Base-by-base conservation (phyloP, 2,329 filamentous ascomycete genomes). In the Paramyrothecium roridum region DNA sequence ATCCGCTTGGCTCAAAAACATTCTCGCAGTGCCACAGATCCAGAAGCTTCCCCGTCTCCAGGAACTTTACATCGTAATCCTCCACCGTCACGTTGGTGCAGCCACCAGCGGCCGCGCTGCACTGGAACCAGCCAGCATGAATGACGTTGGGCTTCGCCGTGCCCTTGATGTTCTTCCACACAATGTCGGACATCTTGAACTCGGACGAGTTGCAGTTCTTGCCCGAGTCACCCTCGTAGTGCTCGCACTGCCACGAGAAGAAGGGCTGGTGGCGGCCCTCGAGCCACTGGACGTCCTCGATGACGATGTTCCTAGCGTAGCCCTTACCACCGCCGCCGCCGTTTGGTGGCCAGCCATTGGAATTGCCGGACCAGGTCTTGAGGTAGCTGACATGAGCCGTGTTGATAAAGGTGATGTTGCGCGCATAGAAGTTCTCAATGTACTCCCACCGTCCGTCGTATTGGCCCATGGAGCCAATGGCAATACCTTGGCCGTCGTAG, bases 281-380 rank as follows among this genome's bases (percentile, higher is more conserved):
- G n/a, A 62, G 55, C 16, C 71, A 56, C 16, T 52, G 59, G 48
- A 72, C 57, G 50, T 71, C 65, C 48, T 72, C 67, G 23, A 73
- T 63, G 13, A 59, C 57, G 8, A 73, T 66, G 60, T 68, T 67
- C 22, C 59, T 54, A 3, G 67, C 69, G 47, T 61, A 73, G 11
- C 82, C 82, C 0, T 78, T 62, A 3, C 82, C 83, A 17, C 80
- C 82, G 12, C 82, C 82, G 2, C 81, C 83, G 17, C 83, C 82
- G 59, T 86, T 85, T 1, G 81, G 82, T 2, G 80, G 80, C 52
- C 76, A 79, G 19, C 80, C 78, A 26, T 73, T 72, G 37, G 73
- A 73, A 11, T 77, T 67, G 19, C 79, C 80, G 0, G 80, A 81
- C 83, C 83, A 86, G 0, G 81, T 85, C 70, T 86, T 85, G 56